Percentiles rank a stretch among this genome's conserved stretches.
Evolutionary conservation across 352 stramenopile species (phyloP).

Genomic region (Phytopythium ostracodes): DNA sequence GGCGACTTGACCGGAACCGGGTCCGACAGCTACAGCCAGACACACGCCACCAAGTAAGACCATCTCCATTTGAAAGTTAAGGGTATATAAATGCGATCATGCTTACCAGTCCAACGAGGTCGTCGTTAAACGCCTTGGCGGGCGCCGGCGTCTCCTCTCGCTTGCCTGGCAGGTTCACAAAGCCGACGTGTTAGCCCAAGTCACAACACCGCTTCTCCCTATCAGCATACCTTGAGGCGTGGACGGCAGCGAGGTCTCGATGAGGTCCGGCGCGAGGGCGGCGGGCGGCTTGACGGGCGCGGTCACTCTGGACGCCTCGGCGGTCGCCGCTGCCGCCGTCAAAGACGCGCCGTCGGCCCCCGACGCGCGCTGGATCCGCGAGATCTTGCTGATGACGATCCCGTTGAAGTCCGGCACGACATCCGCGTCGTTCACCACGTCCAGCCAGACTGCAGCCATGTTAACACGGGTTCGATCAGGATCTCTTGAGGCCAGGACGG

Average conservation of each 20-base stretch:
- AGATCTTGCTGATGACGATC: slow-evolving; percentile 77
- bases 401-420: slow-evolving; percentile 78
- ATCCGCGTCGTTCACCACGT: slow-evolving; percentile 68
- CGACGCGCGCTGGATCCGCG: slow-evolving; percentile 51
- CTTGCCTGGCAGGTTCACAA: slow-evolving; percentile 28
- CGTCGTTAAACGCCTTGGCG: slow-evolving; percentile 74
- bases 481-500: background rate
- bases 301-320: slow-evolving; percentile 27
- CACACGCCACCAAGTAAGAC: background rate
- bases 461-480: background rate
- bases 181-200: background rate
- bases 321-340: slow-evolving; percentile 15
- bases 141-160: slow-evolving; percentile 36
- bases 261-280: slow-evolving; percentile 57
- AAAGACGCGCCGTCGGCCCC: background rate
- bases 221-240: slow-evolving; percentile 19
- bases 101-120: slow-evolving; percentile 69
- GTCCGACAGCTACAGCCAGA: slow-evolving; percentile 39
- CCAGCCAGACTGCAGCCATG: slow-evolving; percentile 64
- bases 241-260: slow-evolving; percentile 55
- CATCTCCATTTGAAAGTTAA: no score
- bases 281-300: slow-evolving; percentile 11
- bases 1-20: slow-evolving; percentile 43
- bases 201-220: background rate
- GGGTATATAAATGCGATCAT: slow-evolving; percentile 9